A percentile compares a stretch with the other conserved stretches of the same genome.
Conservation (phyloP, 371 early-diverging fungal genomes). For the Parasitella parasitica region DNA sequence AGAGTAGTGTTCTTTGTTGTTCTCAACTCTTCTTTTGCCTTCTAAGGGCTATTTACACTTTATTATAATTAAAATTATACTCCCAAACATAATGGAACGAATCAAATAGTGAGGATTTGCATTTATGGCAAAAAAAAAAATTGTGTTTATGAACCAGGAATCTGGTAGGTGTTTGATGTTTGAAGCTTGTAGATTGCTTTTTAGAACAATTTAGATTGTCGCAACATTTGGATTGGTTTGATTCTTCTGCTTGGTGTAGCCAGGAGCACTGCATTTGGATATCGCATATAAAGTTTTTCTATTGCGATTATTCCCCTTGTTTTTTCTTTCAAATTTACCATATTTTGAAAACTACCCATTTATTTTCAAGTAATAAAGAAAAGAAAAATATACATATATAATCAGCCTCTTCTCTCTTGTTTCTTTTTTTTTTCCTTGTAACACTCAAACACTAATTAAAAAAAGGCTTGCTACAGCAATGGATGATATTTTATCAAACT, state of each 20-base stretch:
- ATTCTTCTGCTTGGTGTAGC: not conserved
- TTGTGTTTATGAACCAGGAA: not conserved
- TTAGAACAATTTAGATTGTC: not conserved
- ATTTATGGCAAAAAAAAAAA: not conserved
- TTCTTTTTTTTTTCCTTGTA: not conserved
- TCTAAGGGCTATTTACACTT: not conserved
- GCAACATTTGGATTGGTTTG: not conserved
- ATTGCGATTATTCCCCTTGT: not conserved
- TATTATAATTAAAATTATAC: not conserved
- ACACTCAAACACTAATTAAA: not conserved
- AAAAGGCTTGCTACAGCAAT: slow-evolving; percentile 11
- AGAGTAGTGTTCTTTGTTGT: slow-evolving; percentile 1
- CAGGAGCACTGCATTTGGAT: not conserved
- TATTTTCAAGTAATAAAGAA: not conserved
- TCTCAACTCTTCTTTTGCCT: not conserved
- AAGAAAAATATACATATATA: not conserved
- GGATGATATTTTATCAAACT: slow-evolving; percentile 34
- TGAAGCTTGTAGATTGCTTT: not conserved
- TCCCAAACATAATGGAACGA: not conserved
- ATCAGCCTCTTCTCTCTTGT: too few species aligned
- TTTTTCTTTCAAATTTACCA: not conserved
- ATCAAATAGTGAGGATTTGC: not conserved
- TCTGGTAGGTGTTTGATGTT: not conserved
- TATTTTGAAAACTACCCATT: not conserved
- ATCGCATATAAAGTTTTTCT: not conserved